Percentiles rank a stretch among this genome's conserved stretches.
These are phyloP conservation scores for Mytilinidion resinicola DNA, from an alignment of 495 filamentous ascomycete genomes.

Conservation along the genomic window DNA sequence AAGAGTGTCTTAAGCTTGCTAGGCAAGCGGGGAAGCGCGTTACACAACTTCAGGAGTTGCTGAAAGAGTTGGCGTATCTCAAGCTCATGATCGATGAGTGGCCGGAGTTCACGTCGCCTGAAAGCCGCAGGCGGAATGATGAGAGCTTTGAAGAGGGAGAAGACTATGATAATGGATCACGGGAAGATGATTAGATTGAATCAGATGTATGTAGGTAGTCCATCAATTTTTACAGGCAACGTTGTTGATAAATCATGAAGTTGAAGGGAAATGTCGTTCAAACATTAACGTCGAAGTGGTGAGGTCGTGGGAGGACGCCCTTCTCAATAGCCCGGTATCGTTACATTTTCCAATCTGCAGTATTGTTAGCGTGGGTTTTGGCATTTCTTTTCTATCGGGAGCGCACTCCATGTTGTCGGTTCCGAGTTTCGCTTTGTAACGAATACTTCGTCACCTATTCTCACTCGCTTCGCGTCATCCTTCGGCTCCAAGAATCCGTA, in stretches of 20 bases:
- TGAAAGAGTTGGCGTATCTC: neutral
- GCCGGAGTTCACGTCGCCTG: neutral
- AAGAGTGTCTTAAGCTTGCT: conserved; percentile 1
- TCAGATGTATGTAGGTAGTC: too few species aligned
- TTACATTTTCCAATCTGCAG: neutral
- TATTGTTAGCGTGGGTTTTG: neutral
- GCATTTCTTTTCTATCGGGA: neutral
- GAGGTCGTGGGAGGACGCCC: too few species aligned
- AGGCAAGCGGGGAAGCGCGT: neutral
- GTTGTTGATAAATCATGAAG: too few species aligned
- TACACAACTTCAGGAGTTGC: neutral
- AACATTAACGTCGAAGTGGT: too few species aligned
- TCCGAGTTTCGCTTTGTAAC: conserved; percentile 54
- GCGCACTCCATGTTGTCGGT: conserved; percentile 54
- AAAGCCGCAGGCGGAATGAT: neutral
- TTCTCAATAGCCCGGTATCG: neutral
- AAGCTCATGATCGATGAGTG: neutral
- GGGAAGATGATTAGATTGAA: neutral
- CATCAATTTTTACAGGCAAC: too few species aligned
- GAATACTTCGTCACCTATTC: conserved; percentile 64
- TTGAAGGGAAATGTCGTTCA: too few species aligned
- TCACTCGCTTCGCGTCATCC: conserved; percentile 37
- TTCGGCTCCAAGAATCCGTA: conserved; percentile 59
- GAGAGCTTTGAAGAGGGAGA: neutral
- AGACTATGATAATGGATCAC: neutral